These are phyloP conservation scores for Trichothecium sympodiale DNA, from an alignment of 2,329 filamentous ascomycete species.

Conservation along the genomic window DNA sequence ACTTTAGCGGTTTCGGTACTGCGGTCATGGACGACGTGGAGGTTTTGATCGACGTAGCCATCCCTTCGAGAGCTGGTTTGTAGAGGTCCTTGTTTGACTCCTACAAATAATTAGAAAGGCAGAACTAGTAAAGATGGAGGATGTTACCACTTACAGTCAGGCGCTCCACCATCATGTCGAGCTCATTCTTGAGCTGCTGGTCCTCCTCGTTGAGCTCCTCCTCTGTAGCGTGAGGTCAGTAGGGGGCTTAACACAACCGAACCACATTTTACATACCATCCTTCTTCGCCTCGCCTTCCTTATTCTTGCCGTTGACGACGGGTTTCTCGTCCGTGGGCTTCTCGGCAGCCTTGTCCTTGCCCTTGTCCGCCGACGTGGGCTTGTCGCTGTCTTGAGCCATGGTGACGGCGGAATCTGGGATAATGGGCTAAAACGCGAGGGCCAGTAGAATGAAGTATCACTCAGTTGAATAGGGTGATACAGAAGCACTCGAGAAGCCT, in stretches of 20 bases:
- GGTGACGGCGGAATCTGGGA: conserved; percentile 24
- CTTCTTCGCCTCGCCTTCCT: conserved; percentile 46
- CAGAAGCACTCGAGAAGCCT: neutral
- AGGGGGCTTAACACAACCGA: conserved; percentile 6
- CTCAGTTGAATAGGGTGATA: neutral
- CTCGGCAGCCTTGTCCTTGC: conserved; percentile 84
- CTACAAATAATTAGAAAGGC: conserved; percentile 33
- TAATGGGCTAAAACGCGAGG: conserved; percentile 9
- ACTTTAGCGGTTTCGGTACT: conserved; percentile 96
- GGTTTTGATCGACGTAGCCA: conserved; percentile 98
- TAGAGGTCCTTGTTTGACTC: conserved; percentile 82
- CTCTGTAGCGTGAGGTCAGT: conserved; percentile 27
- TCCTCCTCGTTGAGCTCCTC: conserved; percentile 98
- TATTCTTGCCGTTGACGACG: conserved; percentile 63
- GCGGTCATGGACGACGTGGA: conserved; percentile 99
- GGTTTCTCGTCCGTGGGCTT: conserved; percentile 60
- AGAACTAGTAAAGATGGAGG: neutral
- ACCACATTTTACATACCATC: conserved; percentile 26
- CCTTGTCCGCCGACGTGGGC: conserved; percentile 79
- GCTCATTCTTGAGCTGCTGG: conserved; percentile 93
- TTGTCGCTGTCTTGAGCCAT: conserved; percentile 94
- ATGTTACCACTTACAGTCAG: conserved; percentile 53
- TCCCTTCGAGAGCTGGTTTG: conserved; percentile 83
- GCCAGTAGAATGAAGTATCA: conserved; percentile 9
- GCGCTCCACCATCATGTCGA: conserved; percentile 95